A percentile compares a stretch with the other conserved stretches of the same genome.
These are phyloP conservation scores for Piloderma croceum DNA, from an alignment of 768 basidiomycete genomes.

Conservation along the genomic window DNA sequence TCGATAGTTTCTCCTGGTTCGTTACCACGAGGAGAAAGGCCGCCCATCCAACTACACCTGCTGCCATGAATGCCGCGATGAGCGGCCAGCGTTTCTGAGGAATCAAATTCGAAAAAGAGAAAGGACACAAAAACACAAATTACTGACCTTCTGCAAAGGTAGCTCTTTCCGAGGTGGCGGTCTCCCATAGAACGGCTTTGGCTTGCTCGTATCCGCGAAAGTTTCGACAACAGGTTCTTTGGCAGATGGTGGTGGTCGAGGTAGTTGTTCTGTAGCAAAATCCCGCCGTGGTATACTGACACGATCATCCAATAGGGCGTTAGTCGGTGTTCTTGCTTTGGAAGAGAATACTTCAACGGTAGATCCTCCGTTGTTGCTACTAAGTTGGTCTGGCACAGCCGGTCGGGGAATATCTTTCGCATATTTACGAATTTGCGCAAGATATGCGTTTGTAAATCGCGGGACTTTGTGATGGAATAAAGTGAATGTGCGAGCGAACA, in stretches of 20 bases:
- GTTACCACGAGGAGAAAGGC: constrained; percentile 64
- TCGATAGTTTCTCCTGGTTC: constrained; percentile 74
- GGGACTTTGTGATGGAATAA: too few species aligned
- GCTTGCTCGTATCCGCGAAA: neutral
- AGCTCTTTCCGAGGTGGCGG: neutral
- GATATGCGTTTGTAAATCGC: too few species aligned
- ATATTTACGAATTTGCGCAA: too few species aligned
- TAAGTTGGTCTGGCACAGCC: too few species aligned
- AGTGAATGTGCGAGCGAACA: too few species aligned
- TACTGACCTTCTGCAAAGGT: neutral
- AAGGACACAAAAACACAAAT: neutral
- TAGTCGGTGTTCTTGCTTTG: too few species aligned
- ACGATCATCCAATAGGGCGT: too few species aligned
- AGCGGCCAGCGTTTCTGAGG: constrained; percentile 52
- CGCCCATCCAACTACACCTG: constrained; percentile 61
- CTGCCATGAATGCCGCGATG: constrained; percentile 39
- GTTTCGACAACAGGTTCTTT: neutral
- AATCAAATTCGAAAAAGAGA: constrained; percentile 3
- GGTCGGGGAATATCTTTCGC: too few species aligned
- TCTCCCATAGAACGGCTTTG: neutral
- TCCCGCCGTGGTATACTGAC: neutral
- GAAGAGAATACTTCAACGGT: too few species aligned
- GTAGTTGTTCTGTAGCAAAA: neutral
- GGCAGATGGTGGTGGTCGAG: neutral
- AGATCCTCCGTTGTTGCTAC: too few species aligned